Evolutionary conservation across 140 eudicot species (phyloP), one percentile per base, ranked within the genome.

Genomic region (Erigeron philadelphicus): DNA sequence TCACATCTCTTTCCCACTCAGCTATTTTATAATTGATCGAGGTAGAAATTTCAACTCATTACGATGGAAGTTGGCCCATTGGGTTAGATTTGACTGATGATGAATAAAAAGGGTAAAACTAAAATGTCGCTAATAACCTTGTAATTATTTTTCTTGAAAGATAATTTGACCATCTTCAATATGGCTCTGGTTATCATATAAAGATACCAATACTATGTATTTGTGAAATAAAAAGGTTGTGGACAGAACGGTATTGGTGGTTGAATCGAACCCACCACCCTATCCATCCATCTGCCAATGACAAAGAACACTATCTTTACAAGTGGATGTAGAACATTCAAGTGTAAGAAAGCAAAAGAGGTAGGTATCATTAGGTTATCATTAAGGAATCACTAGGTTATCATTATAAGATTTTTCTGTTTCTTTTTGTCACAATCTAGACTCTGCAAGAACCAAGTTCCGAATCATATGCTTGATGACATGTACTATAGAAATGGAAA

Each of bases 381-480:
- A 50, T 7, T 50, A n/a, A 31, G 38, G 38, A 31, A 31, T 31
- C 38, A 2, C 3, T 31, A 31, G 38, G 38, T 46, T 46, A 46
- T 46, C n/a, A 50, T 7, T 50, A n/a, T n/a, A 50, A n/a, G 5
- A n/a, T 5, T 5, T n/a, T 50, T 8, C 56, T 6, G 56, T 12
- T 8, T n/a, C 21, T 50, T 50, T 12, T 50, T 50, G 15, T 50
- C 4, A 35, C 6, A 38, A 31, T 38, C 47, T 61, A 13, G n/a
- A 61, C 17, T 61, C 45, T 9, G 15, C 52, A 63, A 16, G 23
- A 40, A 63, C 25, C 52, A 63, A 63, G 52, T 41, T 63, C 16
- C 15, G 17, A 25, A 59, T 35, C 13, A 42, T 63, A 9, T 5
- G 42, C 38, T 18, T 63, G 31, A 63, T 17, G 49, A 41, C 42